phyloP scores from a whole-genome alignment of 164 flowering plant species.

The Macadamia tetraphylla region DNA sequence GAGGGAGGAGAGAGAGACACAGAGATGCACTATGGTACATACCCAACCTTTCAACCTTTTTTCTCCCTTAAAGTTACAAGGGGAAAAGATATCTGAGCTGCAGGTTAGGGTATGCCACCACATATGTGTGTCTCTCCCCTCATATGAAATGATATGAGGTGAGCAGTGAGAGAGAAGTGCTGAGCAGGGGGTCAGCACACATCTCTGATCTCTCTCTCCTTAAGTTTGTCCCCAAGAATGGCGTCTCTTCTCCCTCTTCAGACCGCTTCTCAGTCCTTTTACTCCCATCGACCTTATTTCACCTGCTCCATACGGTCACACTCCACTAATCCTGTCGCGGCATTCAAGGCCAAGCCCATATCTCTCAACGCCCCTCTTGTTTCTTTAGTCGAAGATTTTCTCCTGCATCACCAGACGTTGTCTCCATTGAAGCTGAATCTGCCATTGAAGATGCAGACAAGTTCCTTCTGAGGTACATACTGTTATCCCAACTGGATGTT shows the following conservation, averaged over 20 bases:
- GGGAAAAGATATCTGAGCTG: no score
- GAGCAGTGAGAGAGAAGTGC: no score
- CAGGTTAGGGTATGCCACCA: no score
- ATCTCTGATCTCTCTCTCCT: not conserved
- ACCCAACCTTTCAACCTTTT: no score
- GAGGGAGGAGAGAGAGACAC: no score
- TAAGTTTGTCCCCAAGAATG: not conserved
- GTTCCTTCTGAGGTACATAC: conserved; percentile 20
- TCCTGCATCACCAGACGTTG: conserved; percentile 17
- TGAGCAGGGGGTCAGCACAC: no score
- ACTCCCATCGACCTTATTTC: not conserved
- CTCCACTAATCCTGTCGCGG: not conserved
- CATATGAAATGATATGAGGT: no score
- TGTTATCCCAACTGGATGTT: not conserved
- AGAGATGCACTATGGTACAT: no score
- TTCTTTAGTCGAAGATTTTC: conserved; percentile 22
- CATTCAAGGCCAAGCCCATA: conserved; percentile 3
- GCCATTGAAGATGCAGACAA: conserved; percentile 10
- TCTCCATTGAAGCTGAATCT: conserved; percentile 14
- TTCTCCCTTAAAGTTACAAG: no score
- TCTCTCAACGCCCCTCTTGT: conserved; percentile 17
- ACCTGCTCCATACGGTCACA: conserved; percentile 6
- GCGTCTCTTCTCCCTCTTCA: conserved; percentile 4
- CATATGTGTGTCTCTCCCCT: no score
- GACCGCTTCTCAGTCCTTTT: not conserved